Base-by-base conservation (phyloP, 306 rosid genomes). In the Argentina anserina region DNA sequence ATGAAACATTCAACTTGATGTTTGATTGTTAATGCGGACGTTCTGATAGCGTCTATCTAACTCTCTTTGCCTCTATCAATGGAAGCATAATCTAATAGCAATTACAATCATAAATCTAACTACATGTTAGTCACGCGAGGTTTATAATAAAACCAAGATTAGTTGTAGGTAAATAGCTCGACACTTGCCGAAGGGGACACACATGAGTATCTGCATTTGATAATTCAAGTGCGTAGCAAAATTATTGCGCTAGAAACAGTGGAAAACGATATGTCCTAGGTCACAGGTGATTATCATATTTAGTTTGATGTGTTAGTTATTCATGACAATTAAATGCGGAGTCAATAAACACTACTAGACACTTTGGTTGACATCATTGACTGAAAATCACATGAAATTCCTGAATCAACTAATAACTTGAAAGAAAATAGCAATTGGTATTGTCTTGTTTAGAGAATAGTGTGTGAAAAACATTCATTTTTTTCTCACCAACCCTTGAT, bases 181-280 rank as follows among this genome's bases (percentile, higher is more conserved):
- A 70, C 64, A 71, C 34, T 55, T 25, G 65, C 7, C 12, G 67
- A 71, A 71, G 41, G 67, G 8, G 41, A 26, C 75, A 28, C 12
- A 58, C 26, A 39, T 25, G n/a, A 1, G 18, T 9, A 37, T 18
- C 41, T 1, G 5, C 15, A 37, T 15, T 71, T 55, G n/a, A 55
- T 45, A 39, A 55, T 58, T 55, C 28, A 55, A 37, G 6, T 49
- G 26, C 37, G 39, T 14, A 37, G 40, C 75, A 41, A 40, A 7
- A 71, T 71, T 40, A 21, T 39, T 40, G 21, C 42, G 67, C 67
- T 25, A 71, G 42, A 58, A 71, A 58, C 75, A 3, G 55, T 40
- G 67, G 75, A 58, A 71, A 71, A 41, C 23, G 75, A 71, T 56
- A 13, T 41, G 31, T 71, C 67, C 75, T 39, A 71, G 75, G 28